phyloP scores from a whole-genome alignment of 2,329 filamentous ascomycete genomes.

The Alternaria ethzedia region DNA sequence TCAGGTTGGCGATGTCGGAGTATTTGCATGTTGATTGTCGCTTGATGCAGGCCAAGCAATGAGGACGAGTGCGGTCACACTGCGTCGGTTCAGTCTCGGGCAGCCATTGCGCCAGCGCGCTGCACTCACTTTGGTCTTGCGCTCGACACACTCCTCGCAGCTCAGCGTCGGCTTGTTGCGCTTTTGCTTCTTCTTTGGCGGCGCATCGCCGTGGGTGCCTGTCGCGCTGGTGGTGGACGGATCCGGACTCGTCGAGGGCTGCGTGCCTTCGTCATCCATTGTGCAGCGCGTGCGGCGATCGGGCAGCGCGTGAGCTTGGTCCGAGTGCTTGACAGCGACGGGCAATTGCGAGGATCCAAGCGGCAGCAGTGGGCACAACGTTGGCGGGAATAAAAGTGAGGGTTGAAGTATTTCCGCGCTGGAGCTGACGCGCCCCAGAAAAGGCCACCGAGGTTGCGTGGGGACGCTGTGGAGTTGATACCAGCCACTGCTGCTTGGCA shows the following conservation, averaged over 20 bases:
- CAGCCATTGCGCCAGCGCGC: background rate
- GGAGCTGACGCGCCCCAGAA: slow-evolving; percentile 12
- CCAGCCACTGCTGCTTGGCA: slow-evolving; percentile 20
- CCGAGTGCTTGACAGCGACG: background rate
- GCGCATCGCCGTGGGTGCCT: slow-evolving; percentile 27
- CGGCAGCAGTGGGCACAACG: slow-evolving; percentile 24
- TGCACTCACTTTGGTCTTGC: slow-evolving; percentile 75
- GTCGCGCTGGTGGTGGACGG: slow-evolving; percentile 17
- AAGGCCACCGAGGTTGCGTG: slow-evolving; percentile 15
- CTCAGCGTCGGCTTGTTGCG: slow-evolving; percentile 83
- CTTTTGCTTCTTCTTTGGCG: slow-evolving; percentile 75
- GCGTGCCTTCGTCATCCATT: slow-evolving; percentile 18
- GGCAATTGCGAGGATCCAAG: slow-evolving; percentile 8
- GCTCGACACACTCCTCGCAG: slow-evolving; percentile 79
- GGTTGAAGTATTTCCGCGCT: slow-evolving; percentile 26
- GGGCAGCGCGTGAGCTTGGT: background rate
- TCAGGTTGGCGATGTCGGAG: slow-evolving; percentile 75
- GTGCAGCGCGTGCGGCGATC: background rate
- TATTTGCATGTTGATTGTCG: slow-evolving; percentile 78
- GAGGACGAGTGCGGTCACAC: slow-evolving; percentile 76
- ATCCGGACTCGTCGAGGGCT: slow-evolving; percentile 29
- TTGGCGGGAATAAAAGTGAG: slow-evolving; percentile 36
- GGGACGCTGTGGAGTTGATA: slow-evolving; percentile 12
- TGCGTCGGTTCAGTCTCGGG: slow-evolving; percentile 45
- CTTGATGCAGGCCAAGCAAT: slow-evolving; percentile 68